Evolutionary conservation across 805 yeast genomes (phyloP).

Genomic region (Yarrowia sp.): DNA sequence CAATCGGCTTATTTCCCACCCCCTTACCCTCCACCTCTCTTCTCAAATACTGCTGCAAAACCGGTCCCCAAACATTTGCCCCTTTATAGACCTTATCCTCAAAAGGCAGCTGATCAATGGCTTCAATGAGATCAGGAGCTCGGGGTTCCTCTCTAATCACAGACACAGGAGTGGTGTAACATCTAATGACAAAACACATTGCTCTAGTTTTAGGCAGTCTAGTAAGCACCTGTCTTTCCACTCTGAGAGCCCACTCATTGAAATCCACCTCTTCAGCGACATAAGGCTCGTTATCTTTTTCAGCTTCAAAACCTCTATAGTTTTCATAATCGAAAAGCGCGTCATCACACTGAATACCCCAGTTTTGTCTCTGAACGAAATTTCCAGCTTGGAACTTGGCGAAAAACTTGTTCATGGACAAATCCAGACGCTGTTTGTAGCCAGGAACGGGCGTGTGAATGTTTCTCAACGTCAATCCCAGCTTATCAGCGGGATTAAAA

Average conservation of each 20-base stretch:
- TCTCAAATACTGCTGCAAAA: conserved; percentile 1
- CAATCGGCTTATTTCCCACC: not conserved
- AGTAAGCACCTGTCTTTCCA: conserved; percentile 70
- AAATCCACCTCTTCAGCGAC: conserved; percentile 54
- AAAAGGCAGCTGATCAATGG: conserved; percentile 61
- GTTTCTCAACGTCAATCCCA: conserved; percentile 60
- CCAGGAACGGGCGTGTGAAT: conserved; percentile 71
- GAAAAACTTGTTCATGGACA: conserved; percentile 74
- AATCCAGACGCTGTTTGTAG: conserved; percentile 60
- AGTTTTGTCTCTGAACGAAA: conserved; percentile 71
- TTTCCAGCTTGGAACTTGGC: conserved; percentile 56
- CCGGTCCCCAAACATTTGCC: conserved; percentile 63
- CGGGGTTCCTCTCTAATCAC: conserved; percentile 48
- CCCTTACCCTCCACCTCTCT: conserved; percentile 14
- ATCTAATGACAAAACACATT: conserved; percentile 56
- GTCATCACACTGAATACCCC: conserved; percentile 57
- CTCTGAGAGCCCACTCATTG: conserved; percentile 47
- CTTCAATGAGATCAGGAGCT: conserved; percentile 54
- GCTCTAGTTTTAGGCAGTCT: conserved; percentile 64
- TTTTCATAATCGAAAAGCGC: conserved; percentile 32
- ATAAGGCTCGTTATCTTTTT: conserved; percentile 49
- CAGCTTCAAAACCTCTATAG: conserved; percentile 71
- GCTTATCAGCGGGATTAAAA: conserved; percentile 61
- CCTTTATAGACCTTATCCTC: conserved; percentile 61
- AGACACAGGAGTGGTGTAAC: conserved; percentile 53